A percentile compares a stretch with the other conserved stretches of the same genome.
phyloP scores from a whole-genome alignment of 2,329 filamentous ascomycete genomes.

The Xylariaceae sp. region DNA sequence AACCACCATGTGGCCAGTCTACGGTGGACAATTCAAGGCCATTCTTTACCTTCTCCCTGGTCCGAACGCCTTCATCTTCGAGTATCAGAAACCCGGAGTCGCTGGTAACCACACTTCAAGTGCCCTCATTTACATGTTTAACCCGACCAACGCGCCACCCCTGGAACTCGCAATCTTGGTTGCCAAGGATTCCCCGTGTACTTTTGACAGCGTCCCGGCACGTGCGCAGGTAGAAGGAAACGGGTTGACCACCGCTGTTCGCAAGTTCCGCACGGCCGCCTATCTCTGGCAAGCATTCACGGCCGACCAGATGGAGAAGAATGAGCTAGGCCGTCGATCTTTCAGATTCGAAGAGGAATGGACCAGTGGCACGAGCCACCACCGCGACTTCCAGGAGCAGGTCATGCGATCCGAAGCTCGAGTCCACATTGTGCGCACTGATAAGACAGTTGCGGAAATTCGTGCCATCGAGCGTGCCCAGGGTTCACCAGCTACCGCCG shows the following conservation, averaged over 20 bases:
- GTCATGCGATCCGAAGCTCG: constrained; percentile 87
- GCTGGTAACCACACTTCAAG: constrained; percentile 71
- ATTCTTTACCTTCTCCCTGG: constrained; percentile 87
- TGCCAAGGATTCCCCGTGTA: constrained; percentile 80
- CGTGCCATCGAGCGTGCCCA: constrained; percentile 72
- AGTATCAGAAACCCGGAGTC: constrained; percentile 72
- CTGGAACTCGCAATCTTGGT: constrained; percentile 84
- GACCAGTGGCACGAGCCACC: constrained; percentile 75
- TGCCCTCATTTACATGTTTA: constrained; percentile 80
- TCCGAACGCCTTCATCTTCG: constrained; percentile 80
- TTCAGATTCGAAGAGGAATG: constrained; percentile 96
- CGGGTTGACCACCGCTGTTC: constrained; percentile 69
- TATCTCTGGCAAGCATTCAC: constrained; percentile 98
- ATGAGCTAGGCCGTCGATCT: constrained; percentile 76
- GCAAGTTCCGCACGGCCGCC: constrained; percentile 90
- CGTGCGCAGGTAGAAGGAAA: constrained; percentile 76
- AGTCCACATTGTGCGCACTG: constrained; percentile 75
- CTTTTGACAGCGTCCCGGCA: constrained; percentile 76
- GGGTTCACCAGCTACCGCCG: constrained; percentile 61
- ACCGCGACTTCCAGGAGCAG: constrained; percentile 63
- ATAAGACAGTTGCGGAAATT: constrained; percentile 81
- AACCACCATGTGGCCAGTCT: constrained; percentile 78
- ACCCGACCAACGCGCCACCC: constrained; percentile 70
- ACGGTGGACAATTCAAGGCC: constrained; percentile 84
- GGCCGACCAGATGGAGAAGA: constrained; percentile 89